Base-by-base conservation (phyloP, 225 moss, liverwort and hornwort species). In the Polytrichum commune region DNA sequence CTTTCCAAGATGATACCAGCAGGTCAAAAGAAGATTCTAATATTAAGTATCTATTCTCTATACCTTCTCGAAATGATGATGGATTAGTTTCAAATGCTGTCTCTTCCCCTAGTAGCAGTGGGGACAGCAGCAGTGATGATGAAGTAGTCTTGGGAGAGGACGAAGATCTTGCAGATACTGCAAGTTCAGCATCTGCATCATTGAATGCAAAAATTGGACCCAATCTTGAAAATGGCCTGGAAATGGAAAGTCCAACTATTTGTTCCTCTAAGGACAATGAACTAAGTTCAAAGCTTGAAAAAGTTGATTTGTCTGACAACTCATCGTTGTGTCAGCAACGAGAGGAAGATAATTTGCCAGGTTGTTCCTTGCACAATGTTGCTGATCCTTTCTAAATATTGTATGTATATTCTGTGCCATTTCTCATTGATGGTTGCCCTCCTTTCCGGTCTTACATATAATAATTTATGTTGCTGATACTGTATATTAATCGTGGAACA, bases 81-180 rank as follows among this genome's bases (percentile, higher is more conserved):
- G 95, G 90, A 27, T 79, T 80, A 53, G 77, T 82, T 72, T 80
- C 86, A 18, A 89, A 81, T 74, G 72, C 82, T 19, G 80, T 78
- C 29, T 95, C 98, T 3, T 88, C 98, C 27, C 84, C 95, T 60
- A 89, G 93, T 67, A 98, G 88, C 76, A 98, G 93, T 82, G 98
- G 91, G 69, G 98, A 87, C 53, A 95, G 95, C 72, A 98, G 95
- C 83, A 94, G 95, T 72, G 95, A 95, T 55, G 95, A 95, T 74
- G 97, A 95, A 76, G 98, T 98, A 73, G 90, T 98, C 67, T 68
- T 98, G 57, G 94, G 95, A 54, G 97, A 98, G 74, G 92, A 93
- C 56, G 98, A 98, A 65, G 98, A 95, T 58, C 82, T 95, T 7
- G 83, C 90, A 33, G 98, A 98, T 75, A 95, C 93, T 65, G 98